phyloP scores from a whole-genome alignment of 208 protist genomes.

The Acanthamoeba divionensis region DNA sequence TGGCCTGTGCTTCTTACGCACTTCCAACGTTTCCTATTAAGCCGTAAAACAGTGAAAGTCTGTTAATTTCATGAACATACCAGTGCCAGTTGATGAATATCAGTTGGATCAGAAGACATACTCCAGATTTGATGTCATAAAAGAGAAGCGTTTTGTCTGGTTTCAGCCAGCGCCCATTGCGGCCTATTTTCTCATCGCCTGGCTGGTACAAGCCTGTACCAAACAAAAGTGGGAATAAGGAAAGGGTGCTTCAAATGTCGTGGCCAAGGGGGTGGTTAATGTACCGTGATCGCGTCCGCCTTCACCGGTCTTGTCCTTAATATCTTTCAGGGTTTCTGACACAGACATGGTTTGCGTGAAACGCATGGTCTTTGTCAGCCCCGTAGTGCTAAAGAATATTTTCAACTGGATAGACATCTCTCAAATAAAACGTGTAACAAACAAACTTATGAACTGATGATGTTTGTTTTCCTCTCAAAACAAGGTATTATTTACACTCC shows the following conservation, averaged over 20 bases:
- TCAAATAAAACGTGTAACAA: too few relatives aligned
- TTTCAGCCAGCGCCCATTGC: constrained; percentile 67
- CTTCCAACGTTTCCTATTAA: constrained; percentile 71
- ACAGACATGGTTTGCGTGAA: constrained; percentile 54
- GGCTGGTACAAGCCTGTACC: constrained; percentile 3
- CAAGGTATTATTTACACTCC: too few relatives aligned
- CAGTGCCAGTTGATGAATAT: neutral
- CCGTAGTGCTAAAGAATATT: constrained; percentile 42
- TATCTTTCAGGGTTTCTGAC: constrained; percentile 46
- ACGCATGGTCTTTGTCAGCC: constrained; percentile 47
- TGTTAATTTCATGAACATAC: neutral
- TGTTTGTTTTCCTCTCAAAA: too few relatives aligned
- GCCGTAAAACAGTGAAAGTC: neutral
- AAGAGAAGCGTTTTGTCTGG: constrained; percentile 71
- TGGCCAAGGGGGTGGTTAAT: neutral
- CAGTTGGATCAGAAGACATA: neutral
- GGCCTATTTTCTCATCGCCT: neutral
- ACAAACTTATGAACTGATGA: too few relatives aligned
- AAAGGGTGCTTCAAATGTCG: neutral
- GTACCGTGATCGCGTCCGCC: constrained; percentile 50
- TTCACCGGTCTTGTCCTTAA: constrained; percentile 55
- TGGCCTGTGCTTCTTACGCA: constrained; percentile 77
- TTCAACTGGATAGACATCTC: constrained; percentile 51
- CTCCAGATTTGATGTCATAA: constrained; percentile 72
- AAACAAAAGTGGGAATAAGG: neutral